Conservation (phyloP, 2,329 filamentous ascomycete genomes). For the Xylariaceae sp. region DNA sequence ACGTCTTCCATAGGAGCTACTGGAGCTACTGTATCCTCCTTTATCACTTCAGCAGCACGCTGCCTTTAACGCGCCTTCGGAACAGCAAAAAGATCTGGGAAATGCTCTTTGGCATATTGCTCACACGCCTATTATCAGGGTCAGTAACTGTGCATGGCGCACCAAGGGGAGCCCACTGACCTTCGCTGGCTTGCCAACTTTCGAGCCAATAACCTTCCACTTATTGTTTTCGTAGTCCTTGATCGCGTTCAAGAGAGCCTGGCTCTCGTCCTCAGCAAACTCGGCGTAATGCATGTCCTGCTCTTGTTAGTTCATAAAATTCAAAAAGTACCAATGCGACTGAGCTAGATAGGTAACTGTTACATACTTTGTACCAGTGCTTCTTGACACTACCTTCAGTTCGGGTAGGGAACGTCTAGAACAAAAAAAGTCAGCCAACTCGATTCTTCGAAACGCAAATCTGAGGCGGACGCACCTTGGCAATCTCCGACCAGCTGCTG, state of each 20-base stretch:
- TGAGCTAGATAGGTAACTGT: neutral
- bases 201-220: slow-evolving; percentile 95
- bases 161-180: slow-evolving; percentile 39
- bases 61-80: slow-evolving; percentile 28
- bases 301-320: slow-evolving; percentile 5
- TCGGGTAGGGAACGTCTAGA: slow-evolving; percentile 78
- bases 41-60: neutral
- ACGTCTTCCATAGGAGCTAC: no score
- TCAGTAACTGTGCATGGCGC: slow-evolving; percentile 14
- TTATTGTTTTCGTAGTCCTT: slow-evolving; percentile 99
- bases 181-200: slow-evolving; percentile 97
- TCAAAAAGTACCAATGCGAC: neutral
- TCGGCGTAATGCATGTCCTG: slow-evolving; percentile 99
- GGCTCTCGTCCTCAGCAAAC: slow-evolving; percentile 90
- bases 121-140: slow-evolving; percentile 60
- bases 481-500: slow-evolving; percentile 96
- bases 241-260: slow-evolving; percentile 82
- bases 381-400: slow-evolving; percentile 99
- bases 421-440: slow-evolving; percentile 6
- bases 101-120: slow-evolving; percentile 96
- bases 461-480: slow-evolving; percentile 61
- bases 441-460: neutral
- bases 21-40: no score
- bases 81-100: slow-evolving; percentile 46
- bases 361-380: slow-evolving; percentile 91